Conservation (phyloP, 306 rosid species). For the Cucurbita ficifolia region DNA sequence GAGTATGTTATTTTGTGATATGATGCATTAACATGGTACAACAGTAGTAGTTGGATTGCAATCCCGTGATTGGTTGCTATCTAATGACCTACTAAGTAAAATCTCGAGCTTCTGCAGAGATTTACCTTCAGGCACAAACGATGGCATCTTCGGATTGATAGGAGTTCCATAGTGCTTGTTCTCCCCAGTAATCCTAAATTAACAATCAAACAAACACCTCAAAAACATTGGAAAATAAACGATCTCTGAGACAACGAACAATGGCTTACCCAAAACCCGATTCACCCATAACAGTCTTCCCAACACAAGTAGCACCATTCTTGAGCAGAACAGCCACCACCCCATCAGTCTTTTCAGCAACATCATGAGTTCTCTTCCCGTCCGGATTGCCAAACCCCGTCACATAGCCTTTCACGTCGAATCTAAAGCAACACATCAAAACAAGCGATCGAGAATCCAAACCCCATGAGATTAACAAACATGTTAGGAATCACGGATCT, state of each 20-base stretch:
- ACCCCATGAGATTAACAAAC: background rate
- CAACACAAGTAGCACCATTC: slow-evolving; percentile 53
- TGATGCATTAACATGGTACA: too few relatives aligned
- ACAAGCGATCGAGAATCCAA: background rate
- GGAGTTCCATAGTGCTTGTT: slow-evolving; percentile 61
- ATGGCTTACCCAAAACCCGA: slow-evolving; percentile 42
- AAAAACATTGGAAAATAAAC: background rate
- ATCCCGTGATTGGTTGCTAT: too few relatives aligned
- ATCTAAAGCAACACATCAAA: slow-evolving; percentile 20
- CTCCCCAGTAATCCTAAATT: slow-evolving; percentile 48
- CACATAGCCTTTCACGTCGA: slow-evolving; percentile 51
- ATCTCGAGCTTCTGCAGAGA: too few relatives aligned
- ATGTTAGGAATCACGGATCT: too few relatives aligned
- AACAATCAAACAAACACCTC: background rate
- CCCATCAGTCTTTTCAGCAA: slow-evolving; percentile 37
- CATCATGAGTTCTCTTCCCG: slow-evolving; percentile 51
- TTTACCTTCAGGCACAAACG: slow-evolving; percentile 44
- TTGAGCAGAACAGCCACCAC: slow-evolving; percentile 38
- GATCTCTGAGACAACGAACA: background rate
- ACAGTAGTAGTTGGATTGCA: too few relatives aligned
- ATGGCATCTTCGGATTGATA: slow-evolving; percentile 34
- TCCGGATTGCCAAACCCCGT: slow-evolving; percentile 69
- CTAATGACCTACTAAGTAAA: too few relatives aligned
- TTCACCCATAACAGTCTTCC: slow-evolving; percentile 66
- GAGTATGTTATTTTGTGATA: too few relatives aligned